phyloP scores from a whole-genome alignment of 2,329 filamentous ascomycete species.

The Ceratocystis eucalypticola region DNA sequence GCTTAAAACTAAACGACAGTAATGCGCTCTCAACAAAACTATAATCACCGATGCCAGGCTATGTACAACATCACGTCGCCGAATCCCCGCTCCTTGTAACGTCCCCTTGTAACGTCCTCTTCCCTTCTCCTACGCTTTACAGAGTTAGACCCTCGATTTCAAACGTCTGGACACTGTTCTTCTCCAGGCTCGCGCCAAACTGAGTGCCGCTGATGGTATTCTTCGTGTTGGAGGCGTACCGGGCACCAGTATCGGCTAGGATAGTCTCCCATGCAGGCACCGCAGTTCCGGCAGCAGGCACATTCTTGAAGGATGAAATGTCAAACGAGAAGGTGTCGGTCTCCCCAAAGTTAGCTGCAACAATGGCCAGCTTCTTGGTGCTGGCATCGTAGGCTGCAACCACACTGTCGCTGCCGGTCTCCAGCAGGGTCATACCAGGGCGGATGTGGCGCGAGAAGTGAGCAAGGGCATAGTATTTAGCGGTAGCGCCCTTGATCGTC shows the following conservation, averaged over 20 bases:
- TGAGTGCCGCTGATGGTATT: slow-evolving; percentile 26
- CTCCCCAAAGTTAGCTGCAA: slow-evolving; percentile 29
- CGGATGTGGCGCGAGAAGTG: slow-evolving; percentile 32
- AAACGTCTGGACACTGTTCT: slow-evolving; percentile 29
- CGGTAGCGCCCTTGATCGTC: slow-evolving; percentile 24
- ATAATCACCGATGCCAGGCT: neutral
- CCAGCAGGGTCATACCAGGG: slow-evolving; percentile 29
- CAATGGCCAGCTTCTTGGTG: slow-evolving; percentile 28
- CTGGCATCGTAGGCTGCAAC: slow-evolving; percentile 30
- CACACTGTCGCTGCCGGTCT: slow-evolving; percentile 26
- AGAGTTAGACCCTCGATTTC: slow-evolving; percentile 26
- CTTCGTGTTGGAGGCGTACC: slow-evolving; percentile 26
- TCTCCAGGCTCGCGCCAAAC: slow-evolving; percentile 29
- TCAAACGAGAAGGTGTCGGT: slow-evolving; percentile 30
- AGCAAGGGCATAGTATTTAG: slow-evolving; percentile 32
- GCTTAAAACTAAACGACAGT: neutral
- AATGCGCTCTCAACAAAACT: neutral
- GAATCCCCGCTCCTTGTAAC: too few relatives aligned
- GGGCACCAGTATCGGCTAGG: slow-evolving; percentile 27
- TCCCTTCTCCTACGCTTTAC: slow-evolving; percentile 3
- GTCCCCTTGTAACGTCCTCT: too few relatives aligned
- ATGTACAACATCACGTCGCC: neutral
- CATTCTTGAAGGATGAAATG: slow-evolving; percentile 26
- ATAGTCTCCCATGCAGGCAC: slow-evolving; percentile 29
- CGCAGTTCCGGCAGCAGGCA: slow-evolving; percentile 24